Evolutionary conservation across 495 filamentous ascomycete species (phyloP).

Genomic region (Lepraria neglecta): DNA sequence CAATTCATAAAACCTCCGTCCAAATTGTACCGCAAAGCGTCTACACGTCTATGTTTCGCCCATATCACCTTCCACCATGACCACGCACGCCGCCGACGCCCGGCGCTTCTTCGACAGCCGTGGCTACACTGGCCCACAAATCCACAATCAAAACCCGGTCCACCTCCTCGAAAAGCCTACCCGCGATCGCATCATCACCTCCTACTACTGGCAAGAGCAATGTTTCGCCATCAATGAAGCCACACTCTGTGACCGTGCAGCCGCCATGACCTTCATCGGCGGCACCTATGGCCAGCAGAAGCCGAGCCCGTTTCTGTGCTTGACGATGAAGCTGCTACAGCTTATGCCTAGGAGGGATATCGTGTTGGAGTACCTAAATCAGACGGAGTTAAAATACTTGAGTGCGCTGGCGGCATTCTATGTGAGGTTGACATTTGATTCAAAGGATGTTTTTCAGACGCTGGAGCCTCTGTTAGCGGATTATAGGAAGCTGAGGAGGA

Average conservation of each 20-base stretch:
- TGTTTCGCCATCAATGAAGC: conserved; percentile 92
- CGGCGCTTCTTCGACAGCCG: conserved; percentile 72
- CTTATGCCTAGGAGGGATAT: conserved; percentile 72
- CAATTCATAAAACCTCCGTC: too few relatives aligned
- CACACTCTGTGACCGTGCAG: conserved; percentile 83
- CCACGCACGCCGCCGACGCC: conserved; percentile 62
- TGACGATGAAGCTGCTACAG: conserved; percentile 91
- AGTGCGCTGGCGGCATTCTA: conserved; percentile 87
- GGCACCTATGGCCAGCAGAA: conserved; percentile 81
- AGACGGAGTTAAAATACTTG: conserved; percentile 82
- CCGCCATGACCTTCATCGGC: conserved; percentile 73
- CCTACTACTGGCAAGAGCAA: conserved; percentile 97
- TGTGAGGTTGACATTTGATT: conserved; percentile 77
- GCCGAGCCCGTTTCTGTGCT: conserved; percentile 87
- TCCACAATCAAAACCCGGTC: conserved; percentile 78
- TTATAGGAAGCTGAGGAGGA: conserved; percentile 70
- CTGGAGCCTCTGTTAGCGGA: conserved; percentile 83
- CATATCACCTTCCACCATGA: conserved; percentile 26
- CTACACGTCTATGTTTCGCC: neutral
- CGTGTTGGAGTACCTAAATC: conserved; percentile 71
- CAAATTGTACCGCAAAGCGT: too few relatives aligned
- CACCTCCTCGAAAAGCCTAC: conserved; percentile 89
- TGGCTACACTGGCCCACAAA: conserved; percentile 59
- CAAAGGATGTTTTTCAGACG: conserved; percentile 69
- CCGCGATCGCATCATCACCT: conserved; percentile 87